These are phyloP conservation scores for Polyporus tsugae DNA, from an alignment of 1,284 basidiomycete genomes.

Conservation along the genomic window DNA sequence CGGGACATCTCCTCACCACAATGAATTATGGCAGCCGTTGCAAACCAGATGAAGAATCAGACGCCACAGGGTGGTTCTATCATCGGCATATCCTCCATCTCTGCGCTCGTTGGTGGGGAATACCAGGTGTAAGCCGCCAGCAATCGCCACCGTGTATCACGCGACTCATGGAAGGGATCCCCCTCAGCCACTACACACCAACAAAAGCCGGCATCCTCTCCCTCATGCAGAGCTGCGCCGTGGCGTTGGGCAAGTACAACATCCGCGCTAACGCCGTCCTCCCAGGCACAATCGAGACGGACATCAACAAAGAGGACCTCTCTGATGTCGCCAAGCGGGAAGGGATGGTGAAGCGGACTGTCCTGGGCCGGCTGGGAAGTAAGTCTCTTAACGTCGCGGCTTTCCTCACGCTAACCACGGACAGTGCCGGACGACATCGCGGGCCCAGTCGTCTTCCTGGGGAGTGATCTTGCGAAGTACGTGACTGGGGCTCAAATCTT, in stretches of 20 bases:
- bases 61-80: constrained; percentile 77
- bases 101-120: constrained; percentile 80
- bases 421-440: constrained; percentile 78
- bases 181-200: constrained; percentile 75
- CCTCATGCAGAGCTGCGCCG: constrained; percentile 85
- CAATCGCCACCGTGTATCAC: not conserved
- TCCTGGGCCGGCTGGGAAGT: constrained; percentile 74
- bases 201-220: constrained; percentile 85
- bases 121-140: constrained; percentile 62
- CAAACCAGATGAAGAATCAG: constrained; percentile 81
- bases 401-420: constrained; percentile 14
- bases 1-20: not conserved
- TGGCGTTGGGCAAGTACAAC: constrained; percentile 78
- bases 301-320: constrained; percentile 84
- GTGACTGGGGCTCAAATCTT: constrained; percentile 75
- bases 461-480: constrained; percentile 79
- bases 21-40: constrained; percentile 59
- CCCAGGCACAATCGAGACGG: constrained; percentile 80
- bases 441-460: constrained; percentile 80
- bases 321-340: constrained; percentile 66
- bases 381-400: constrained; percentile 32
- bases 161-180: constrained; percentile 6
- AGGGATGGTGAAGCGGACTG: constrained; percentile 73
- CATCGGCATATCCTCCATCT: constrained; percentile 81
- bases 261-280: constrained; percentile 78